Percentiles rank a stretch among this genome's conserved stretches.
phyloP scores from a whole-genome alignment of 2,329 filamentous ascomycete species.

The Ophiocordyceps camponoti-leonardi region DNA sequence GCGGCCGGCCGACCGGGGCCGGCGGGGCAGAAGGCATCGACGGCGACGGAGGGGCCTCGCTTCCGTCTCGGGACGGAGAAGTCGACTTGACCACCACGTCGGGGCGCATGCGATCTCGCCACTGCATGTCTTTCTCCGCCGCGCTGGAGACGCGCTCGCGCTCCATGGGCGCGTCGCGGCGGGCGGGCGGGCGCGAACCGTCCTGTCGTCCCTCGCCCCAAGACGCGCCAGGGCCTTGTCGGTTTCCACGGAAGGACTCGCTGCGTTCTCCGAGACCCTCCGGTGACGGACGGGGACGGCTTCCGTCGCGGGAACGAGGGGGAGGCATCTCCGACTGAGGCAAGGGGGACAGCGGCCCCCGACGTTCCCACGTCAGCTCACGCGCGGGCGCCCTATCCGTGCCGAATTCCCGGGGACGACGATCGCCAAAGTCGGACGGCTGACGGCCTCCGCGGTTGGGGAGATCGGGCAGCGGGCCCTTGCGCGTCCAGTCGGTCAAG shows the following conservation, averaged over 20 bases:
- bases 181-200: constrained; percentile 55
- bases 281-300: constrained; percentile 29
- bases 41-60: constrained; percentile 54
- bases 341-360: constrained; percentile 69
- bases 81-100: constrained; percentile 42
- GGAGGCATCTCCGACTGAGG: constrained; percentile 31
- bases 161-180: constrained; percentile 45
- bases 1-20: constrained; percentile 49
- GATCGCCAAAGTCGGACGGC: constrained; percentile 35
- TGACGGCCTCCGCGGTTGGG: constrained; percentile 34
- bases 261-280: constrained; percentile 38
- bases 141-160: constrained; percentile 56
- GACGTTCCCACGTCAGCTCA: constrained; percentile 84
- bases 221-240: constrained; percentile 55
- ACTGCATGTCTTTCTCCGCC: constrained; percentile 83
- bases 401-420: constrained; percentile 47
- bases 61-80: constrained; percentile 53
- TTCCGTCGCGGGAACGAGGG: constrained; percentile 34
- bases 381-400: constrained; percentile 45
- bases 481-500: constrained; percentile 80
- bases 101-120: constrained; percentile 84
- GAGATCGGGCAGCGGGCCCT: constrained; percentile 69
- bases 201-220: constrained; percentile 64
- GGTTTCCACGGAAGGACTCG: constrained; percentile 42
- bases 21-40: constrained; percentile 34